Evolutionary conservation across 257 asterid genomes (phyloP).

Genomic region (Gynochthodes officinalis): DNA sequence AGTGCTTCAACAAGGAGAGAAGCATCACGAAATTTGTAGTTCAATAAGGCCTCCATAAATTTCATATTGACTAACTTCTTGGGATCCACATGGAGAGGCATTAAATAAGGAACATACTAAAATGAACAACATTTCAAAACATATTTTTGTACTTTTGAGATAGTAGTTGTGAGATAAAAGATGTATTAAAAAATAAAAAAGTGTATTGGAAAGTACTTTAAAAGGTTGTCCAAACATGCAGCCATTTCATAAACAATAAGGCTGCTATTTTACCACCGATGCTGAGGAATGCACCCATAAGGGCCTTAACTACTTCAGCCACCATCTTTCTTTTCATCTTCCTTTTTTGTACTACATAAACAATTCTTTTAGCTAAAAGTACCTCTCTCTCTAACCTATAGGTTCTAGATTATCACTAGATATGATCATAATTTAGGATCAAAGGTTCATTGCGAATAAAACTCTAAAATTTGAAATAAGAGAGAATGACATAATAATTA

Average conservation of each 20-base stretch:
- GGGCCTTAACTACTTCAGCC: slow-evolving; percentile 85
- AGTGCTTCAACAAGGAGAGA: slow-evolving; percentile 81
- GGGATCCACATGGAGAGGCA: slow-evolving; percentile 41
- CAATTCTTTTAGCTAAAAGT: slow-evolving; percentile 25
- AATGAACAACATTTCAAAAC: slow-evolving; percentile 50
- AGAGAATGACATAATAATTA: background rate
- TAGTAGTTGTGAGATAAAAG: no score
- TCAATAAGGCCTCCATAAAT: slow-evolving; percentile 45
- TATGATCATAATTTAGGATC: slow-evolving; percentile 59
- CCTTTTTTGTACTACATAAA: slow-evolving; percentile 33
- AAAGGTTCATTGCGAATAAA: slow-evolving; percentile 70
- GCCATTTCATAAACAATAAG: slow-evolving; percentile 67
- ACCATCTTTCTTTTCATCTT: slow-evolving; percentile 48
- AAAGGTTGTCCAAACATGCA: no score
- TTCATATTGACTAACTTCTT: slow-evolving; percentile 42
- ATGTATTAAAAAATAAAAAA: no score
- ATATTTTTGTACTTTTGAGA: no score
- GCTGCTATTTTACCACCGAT: slow-evolving; percentile 68
- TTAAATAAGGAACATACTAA: slow-evolving; percentile 35
- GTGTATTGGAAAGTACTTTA: no score
- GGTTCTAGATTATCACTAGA: slow-evolving; percentile 45
- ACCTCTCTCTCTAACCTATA: slow-evolving; percentile 32
- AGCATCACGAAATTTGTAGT: slow-evolving; percentile 53
- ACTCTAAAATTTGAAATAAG: slow-evolving; percentile 42
- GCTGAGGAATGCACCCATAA: slow-evolving; percentile 72